Evolutionary conservation across 805 yeast species (phyloP).

Genomic region (Cyberlindnera samutprakarnensis): DNA sequence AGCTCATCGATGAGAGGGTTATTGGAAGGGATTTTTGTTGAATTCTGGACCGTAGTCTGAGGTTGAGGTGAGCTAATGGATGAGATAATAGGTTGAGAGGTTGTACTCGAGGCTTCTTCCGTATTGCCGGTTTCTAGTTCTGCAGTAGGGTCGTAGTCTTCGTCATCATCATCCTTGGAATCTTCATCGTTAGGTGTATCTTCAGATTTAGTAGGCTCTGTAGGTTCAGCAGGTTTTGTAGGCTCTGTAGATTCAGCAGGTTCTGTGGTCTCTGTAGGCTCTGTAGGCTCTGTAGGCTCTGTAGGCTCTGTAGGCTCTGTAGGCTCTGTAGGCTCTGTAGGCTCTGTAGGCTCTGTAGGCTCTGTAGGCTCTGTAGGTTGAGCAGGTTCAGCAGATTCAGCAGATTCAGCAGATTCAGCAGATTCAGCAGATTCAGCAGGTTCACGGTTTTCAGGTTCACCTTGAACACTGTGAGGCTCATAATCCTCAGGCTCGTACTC

Average conservation of each 20-base stretch:
- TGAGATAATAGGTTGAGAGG: slow-evolving; percentile 2
- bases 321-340: slow-evolving; percentile 1
- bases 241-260: background rate
- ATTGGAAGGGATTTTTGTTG: slow-evolving; percentile 4
- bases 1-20: slow-evolving; percentile 4
- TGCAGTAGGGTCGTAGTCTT: slow-evolving; percentile 14
- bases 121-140: background rate
- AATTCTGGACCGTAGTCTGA: no score
- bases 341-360: background rate
- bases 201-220: background rate
- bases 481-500: slow-evolving; percentile 1
- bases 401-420: slow-evolving; percentile 1
- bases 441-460: slow-evolving; percentile 1
- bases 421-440: no score
- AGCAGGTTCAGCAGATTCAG: background rate
- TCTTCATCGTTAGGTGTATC: slow-evolving; percentile 9
- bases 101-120: background rate
- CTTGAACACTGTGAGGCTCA: background rate
- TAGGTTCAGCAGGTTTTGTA: background rate
- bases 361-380: slow-evolving; percentile 1
- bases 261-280: background rate
- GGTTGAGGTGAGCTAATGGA: slow-evolving; percentile 1
- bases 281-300: background rate
- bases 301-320: background rate
- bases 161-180: slow-evolving; percentile 11